phyloP scores from a whole-genome alignment of 352 stramenopile species.

The Phytophthora lateralis region DNA sequence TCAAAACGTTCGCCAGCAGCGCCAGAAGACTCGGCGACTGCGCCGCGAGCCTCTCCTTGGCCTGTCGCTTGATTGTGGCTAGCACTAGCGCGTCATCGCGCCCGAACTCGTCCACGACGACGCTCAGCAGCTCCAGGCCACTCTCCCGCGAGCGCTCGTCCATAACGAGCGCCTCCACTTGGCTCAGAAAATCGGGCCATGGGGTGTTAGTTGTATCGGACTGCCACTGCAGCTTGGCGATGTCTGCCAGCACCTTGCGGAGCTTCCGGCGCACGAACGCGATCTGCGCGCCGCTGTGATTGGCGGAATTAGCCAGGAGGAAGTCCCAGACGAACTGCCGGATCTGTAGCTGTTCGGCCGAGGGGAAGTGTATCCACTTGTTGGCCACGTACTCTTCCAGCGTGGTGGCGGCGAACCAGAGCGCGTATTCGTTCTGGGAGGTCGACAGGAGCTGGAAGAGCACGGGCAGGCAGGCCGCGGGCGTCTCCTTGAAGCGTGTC shows the following conservation, averaged over 20 bases:
- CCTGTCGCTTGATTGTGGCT: slow-evolving; percentile 51
- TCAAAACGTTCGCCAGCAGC: slow-evolving; percentile 58
- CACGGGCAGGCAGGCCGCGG: slow-evolving; percentile 61
- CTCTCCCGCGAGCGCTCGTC: slow-evolving; percentile 44
- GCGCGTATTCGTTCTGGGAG: slow-evolving; percentile 73
- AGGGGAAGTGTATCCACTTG: slow-evolving; percentile 54
- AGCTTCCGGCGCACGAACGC: slow-evolving; percentile 75
- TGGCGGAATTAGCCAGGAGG: slow-evolving; percentile 31
- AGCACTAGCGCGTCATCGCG: slow-evolving; percentile 66
- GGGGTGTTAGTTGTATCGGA: slow-evolving; percentile 6
- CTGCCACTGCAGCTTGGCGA: slow-evolving; percentile 65
- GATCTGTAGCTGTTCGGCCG: slow-evolving; percentile 47
- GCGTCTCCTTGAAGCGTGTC: slow-evolving; percentile 59
- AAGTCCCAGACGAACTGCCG: slow-evolving; percentile 77
- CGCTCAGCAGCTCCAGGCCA: slow-evolving; percentile 61
- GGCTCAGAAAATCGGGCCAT: slow-evolving; percentile 71
- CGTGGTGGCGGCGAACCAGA: slow-evolving; percentile 78
- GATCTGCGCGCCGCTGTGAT: slow-evolving; percentile 22
- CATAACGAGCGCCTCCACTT: slow-evolving; percentile 63
- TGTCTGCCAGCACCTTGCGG: slow-evolving; percentile 74
- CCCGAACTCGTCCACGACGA: slow-evolving; percentile 77
- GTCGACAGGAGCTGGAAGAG: slow-evolving; percentile 63
- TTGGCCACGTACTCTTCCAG: slow-evolving; percentile 79
- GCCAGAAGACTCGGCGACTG: slow-evolving; percentile 56
- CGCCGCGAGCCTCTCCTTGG: slow-evolving; percentile 42